These are phyloP conservation scores for Xylaria nigripes DNA, from an alignment of 495 filamentous ascomycete genomes.

Conservation along the genomic window DNA sequence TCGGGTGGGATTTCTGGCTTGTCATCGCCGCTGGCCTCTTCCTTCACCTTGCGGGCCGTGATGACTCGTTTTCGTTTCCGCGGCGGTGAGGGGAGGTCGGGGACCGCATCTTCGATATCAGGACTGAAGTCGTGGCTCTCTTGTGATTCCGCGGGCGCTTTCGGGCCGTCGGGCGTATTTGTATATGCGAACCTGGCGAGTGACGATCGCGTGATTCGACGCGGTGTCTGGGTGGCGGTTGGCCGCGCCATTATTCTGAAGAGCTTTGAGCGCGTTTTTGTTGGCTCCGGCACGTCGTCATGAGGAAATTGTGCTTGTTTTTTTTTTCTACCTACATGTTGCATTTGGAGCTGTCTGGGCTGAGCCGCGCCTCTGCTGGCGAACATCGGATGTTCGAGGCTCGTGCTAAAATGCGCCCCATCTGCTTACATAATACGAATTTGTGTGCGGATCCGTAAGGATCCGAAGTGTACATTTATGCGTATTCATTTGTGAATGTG, in stretches of 20 bases:
- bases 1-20: constrained; percentile 13
- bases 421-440: too few relatives aligned
- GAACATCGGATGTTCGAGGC: too few relatives aligned
- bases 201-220: constrained; percentile 41
- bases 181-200: constrained; percentile 37
- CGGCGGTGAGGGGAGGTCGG: constrained; percentile 30
- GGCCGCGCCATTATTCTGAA: constrained; percentile 16
- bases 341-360: too few relatives aligned
- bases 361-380: too few relatives aligned
- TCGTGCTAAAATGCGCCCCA: too few relatives aligned
- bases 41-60: constrained; percentile 14
- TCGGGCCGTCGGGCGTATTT: constrained; percentile 14
- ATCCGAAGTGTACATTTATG: too few relatives aligned
- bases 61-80: constrained; percentile 47
- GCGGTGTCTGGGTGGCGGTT: constrained; percentile 20
- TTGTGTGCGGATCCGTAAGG: too few relatives aligned
- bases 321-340: background rate
- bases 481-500: too few relatives aligned
- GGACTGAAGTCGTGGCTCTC: constrained; percentile 28
- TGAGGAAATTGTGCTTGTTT: background rate
- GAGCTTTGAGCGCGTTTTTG: constrained; percentile 46
- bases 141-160: constrained; percentile 20
- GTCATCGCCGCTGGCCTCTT: constrained; percentile 6
- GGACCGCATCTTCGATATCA: constrained; percentile 56
- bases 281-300: constrained; percentile 56